Conservation (phyloP, 768 basidiomycete species). For the Phylloporus arenicola region DNA sequence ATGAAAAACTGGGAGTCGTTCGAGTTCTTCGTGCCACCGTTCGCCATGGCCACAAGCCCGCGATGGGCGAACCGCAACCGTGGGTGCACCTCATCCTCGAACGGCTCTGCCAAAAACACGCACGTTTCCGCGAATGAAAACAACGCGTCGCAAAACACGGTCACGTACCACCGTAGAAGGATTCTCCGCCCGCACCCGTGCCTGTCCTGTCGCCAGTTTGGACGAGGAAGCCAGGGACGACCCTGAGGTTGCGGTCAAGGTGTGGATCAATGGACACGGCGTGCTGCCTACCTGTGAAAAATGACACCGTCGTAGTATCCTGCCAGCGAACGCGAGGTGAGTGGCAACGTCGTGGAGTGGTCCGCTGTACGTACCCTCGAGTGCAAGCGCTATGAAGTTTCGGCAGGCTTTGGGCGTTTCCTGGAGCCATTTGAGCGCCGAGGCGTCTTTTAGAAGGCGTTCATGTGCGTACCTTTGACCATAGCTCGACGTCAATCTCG, state of each 20-base stretch:
- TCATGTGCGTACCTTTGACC: slow-evolving; percentile 65
- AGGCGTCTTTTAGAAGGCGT: not conserved
- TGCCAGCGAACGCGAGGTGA: slow-evolving; percentile 27
- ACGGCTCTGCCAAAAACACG: slow-evolving; percentile 54
- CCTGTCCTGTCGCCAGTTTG: slow-evolving; percentile 94
- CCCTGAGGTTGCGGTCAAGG: slow-evolving; percentile 32
- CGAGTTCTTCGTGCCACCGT: slow-evolving; percentile 76
- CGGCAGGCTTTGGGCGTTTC: slow-evolving; percentile 94
- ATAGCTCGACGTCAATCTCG: slow-evolving; percentile 85
- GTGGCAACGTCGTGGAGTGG: not conserved
- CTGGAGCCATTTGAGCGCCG: slow-evolving; percentile 29
- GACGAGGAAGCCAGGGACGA: slow-evolving; percentile 87
- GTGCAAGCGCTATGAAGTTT: slow-evolving; percentile 81
- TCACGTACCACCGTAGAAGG: slow-evolving; percentile 79
- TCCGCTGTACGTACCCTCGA: slow-evolving; percentile 66
- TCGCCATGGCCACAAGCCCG: slow-evolving; percentile 92
- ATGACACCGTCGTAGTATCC: slow-evolving; percentile 96
- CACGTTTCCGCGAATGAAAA: not conserved
- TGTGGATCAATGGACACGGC: not conserved
- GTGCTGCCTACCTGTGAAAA: slow-evolving; percentile 68
- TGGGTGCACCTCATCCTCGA: slow-evolving; percentile 92
- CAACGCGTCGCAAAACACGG: not conserved
- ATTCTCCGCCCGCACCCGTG: slow-evolving; percentile 89
- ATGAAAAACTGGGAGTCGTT: slow-evolving; percentile 97
- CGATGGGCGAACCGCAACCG: slow-evolving; percentile 85